phyloP scores from a whole-genome alignment of 805 yeast genomes.

The Monosporozyma aquatica region DNA sequence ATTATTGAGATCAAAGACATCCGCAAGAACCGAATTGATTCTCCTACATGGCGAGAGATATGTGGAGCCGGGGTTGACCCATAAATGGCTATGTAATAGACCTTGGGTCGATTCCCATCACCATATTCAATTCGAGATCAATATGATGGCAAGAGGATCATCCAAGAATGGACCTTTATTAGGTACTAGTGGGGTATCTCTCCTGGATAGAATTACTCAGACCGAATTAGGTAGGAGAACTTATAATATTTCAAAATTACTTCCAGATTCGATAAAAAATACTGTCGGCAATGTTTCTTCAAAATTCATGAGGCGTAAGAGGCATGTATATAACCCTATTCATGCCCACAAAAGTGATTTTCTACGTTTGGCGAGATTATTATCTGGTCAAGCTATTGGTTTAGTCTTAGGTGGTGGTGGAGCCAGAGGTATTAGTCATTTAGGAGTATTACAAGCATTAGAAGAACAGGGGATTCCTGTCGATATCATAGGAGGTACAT shows the following conservation, averaged over 20 bases:
- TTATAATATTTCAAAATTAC: conserved; percentile 24
- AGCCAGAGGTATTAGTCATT: conserved; percentile 86
- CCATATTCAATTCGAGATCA: conserved; percentile 59
- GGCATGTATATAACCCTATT: conserved; percentile 25
- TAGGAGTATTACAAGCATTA: conserved; percentile 83
- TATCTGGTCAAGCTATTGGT: conserved; percentile 91
- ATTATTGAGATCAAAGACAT: conserved; percentile 62
- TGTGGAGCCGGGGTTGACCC: conserved; percentile 80
- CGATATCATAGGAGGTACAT: conserved; percentile 91
- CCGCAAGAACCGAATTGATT: conserved; percentile 82
- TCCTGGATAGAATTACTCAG: conserved; percentile 24
- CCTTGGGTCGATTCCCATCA: conserved; percentile 92
- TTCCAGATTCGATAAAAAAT: conserved; percentile 30
- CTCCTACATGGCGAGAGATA: conserved; percentile 73
- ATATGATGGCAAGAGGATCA: conserved; percentile 3
- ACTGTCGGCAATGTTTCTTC: conserved; percentile 32
- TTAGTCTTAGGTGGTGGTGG: conserved; percentile 97
- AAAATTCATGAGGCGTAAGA: conserved; percentile 22
- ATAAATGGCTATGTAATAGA: conserved; percentile 73
- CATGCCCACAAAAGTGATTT: conserved; percentile 75
- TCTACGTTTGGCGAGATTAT: conserved; percentile 74
- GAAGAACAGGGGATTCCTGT: conserved; percentile 91
- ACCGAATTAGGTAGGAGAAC: conserved; percentile 27
- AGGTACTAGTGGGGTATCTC: conserved; percentile 4
- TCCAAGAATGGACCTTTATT: conserved; percentile 11